phyloP scores from a whole-genome alignment of 257 asterid genomes.

The Penstemon davidsonii region DNA sequence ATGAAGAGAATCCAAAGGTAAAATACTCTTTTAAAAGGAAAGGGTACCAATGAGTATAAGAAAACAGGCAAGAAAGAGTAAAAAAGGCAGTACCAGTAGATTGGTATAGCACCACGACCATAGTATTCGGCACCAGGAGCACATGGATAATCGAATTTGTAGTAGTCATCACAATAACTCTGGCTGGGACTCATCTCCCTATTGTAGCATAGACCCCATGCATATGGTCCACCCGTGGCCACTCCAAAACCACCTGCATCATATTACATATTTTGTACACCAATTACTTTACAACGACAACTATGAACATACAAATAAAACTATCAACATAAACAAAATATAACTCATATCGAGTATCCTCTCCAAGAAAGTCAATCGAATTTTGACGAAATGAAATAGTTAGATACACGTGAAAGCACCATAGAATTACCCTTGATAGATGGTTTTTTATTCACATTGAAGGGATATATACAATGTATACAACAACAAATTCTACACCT shows the following conservation, averaged over 20 bases:
- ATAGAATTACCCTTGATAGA: no score
- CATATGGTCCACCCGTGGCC: conserved; percentile 90
- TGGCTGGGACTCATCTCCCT: conserved; percentile 63
- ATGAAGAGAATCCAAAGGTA: background rate
- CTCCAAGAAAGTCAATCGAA: no score
- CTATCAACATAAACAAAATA: no score
- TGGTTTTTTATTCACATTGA: no score
- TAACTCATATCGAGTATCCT: no score
- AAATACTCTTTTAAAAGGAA: background rate
- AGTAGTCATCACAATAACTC: conserved; percentile 47
- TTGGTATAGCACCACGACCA: conserved; percentile 91
- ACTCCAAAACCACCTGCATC: conserved; percentile 83
- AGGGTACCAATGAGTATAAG: no score
- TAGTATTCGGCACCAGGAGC: conserved; percentile 74
- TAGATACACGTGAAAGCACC: no score
- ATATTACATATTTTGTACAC: conserved; percentile 1
- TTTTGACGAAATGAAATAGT: no score
- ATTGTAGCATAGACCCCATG: conserved; percentile 93
- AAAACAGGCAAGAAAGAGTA: background rate
- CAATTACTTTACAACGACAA: background rate
- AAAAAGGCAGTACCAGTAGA: conserved; percentile 59
- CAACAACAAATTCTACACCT: no score
- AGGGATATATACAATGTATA: no score
- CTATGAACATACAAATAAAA: no score
- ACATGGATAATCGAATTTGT: conserved; percentile 60